Percentiles rank a stretch among this genome's conserved stretches.
Evolutionary conservation across 768 basidiomycete genomes (phyloP).

Genomic region (Russula vinacea): DNA sequence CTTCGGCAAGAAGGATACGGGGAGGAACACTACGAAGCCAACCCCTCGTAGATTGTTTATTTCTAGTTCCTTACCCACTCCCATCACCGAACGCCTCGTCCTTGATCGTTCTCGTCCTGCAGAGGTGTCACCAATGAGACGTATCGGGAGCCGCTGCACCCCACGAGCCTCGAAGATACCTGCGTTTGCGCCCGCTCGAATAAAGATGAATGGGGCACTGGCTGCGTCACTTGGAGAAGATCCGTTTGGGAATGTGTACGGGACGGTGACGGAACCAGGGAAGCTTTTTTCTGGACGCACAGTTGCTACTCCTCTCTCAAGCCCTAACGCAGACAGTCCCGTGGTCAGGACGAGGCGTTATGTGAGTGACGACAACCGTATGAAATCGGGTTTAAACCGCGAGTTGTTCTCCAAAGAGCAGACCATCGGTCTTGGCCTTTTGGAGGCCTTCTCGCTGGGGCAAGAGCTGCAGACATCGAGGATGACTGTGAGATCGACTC

Average conservation of each 20-base stretch:
- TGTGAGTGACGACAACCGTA: conserved; percentile 24
- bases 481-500: conserved; percentile 28
- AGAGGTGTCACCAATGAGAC: conserved; percentile 49
- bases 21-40: conserved; percentile 28
- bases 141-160: conserved; percentile 17
- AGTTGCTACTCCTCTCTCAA: conserved; percentile 24
- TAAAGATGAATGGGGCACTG: conserved; percentile 17
- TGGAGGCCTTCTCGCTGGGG: conserved; percentile 34
- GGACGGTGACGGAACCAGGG: conserved; percentile 14
- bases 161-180: conserved; percentile 12
- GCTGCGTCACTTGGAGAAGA: conserved; percentile 23
- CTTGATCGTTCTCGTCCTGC: conserved; percentile 33
- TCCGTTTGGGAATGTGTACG: conserved; percentile 25
- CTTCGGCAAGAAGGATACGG: conserved; percentile 29
- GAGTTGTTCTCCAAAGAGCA: conserved; percentile 17
- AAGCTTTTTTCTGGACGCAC: conserved; percentile 13
- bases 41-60: conserved; percentile 44
- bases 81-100: conserved; percentile 36
- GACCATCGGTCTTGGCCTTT: conserved; percentile 32
- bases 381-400: conserved; percentile 21
- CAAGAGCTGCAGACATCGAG: conserved; percentile 21
- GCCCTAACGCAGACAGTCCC: conserved; percentile 29
- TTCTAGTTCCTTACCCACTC: conserved; percentile 36
- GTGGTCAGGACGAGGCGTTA: conserved; percentile 28
- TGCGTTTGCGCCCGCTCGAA: conserved; percentile 30